Percentiles rank a stretch among this genome's conserved stretches.
phyloP scores from a whole-genome alignment of 2,329 filamentous ascomycete genomes.

The Plenodomus lindquistii region DNA sequence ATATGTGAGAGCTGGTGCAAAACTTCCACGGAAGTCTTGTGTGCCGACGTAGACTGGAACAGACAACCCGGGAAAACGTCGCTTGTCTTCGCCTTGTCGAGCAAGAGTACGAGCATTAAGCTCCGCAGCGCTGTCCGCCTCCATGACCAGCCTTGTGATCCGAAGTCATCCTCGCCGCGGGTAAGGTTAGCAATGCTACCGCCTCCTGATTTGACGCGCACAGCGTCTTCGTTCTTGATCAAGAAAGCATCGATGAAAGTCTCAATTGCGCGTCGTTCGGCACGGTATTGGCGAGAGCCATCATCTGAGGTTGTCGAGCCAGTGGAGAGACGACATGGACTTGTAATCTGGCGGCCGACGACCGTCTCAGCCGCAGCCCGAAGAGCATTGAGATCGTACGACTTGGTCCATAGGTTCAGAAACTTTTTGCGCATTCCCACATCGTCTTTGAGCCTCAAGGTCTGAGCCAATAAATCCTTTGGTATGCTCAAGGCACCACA shows the following conservation, averaged over 20 bases:
- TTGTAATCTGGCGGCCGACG: slow-evolving; percentile 57
- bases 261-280: slow-evolving; percentile 51
- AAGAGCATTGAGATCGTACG: slow-evolving; percentile 58
- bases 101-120: slow-evolving; percentile 62
- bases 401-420: slow-evolving; percentile 60
- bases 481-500: slow-evolving; percentile 62
- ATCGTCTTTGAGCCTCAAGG: slow-evolving; percentile 57
- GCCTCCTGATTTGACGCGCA: slow-evolving; percentile 42
- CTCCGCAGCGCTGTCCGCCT: slow-evolving; percentile 61
- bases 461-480: slow-evolving; percentile 53
- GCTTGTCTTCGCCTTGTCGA: slow-evolving; percentile 58
- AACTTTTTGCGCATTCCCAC: slow-evolving; percentile 62
- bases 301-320: slow-evolving; percentile 41
- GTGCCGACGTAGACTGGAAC: slow-evolving; percentile 55
- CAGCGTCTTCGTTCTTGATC: slow-evolving; percentile 61
- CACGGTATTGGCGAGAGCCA: slow-evolving; percentile 39
- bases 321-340: slow-evolving; percentile 41
- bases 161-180: slow-evolving; percentile 46
- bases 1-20: slow-evolving; percentile 57
- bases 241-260: slow-evolving; percentile 61
- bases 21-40: slow-evolving; percentile 61
- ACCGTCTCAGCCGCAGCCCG: slow-evolving; percentile 61
- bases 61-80: slow-evolving; percentile 49
- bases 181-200: slow-evolving; percentile 47
- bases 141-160: slow-evolving; percentile 54